Evolutionary conservation across 139 green algal genomes (phyloP), one percentile per base, ranked within the genome.

Genomic region (Astrephomene gubernaculifera): DNA sequence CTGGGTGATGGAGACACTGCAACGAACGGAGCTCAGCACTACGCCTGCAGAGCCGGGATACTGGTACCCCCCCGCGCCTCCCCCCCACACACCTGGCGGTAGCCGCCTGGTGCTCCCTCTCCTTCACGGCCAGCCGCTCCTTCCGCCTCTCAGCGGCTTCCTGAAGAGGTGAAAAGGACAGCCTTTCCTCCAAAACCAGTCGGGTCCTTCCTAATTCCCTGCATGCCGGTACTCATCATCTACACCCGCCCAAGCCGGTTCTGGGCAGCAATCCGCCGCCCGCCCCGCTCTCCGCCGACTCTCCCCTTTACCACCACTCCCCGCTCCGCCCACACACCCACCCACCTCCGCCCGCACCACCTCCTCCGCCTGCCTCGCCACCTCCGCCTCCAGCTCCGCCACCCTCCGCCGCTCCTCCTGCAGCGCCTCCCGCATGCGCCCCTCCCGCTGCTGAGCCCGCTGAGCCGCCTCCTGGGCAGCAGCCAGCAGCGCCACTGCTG

Each of bases 91-190:
- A 81, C 73, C 73, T 81, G 52, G 53, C 49, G 0, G 39, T 44
- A 2, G 39, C 60, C 38, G 33, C 4, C 36, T 41, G 29, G 38
- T 82, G 75, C 27, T 82, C 75, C 33, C 14, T 31, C 57, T 82
- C 54, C 38, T 35, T 44, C 4, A 41, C 25, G 10, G 36, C 75
- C 75, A 82, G 41, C 75, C 75, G 75, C 75, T 61, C 36, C 53
- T 71, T 82, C 27, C 75, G 75, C 38, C 57, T 35, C 60, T 82
- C 75, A 1, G 75, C 75, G 21, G 57, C 71, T 9, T 82, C 57
- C 75, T 82, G 75, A 38, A 22, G 35, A 17, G 61, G n/a, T n/a
- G n/a, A n/a, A n/a, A n/a, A n/a, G n/a, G n/a, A n/a, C n/a, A n/a
- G n/a, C n/a, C n/a, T n/a, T n/a, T n/a, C n/a, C n/a, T n/a, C n/a